phyloP scores from a whole-genome alignment of 768 basidiomycete species.

The Leccinellum rugosiceps region DNA sequence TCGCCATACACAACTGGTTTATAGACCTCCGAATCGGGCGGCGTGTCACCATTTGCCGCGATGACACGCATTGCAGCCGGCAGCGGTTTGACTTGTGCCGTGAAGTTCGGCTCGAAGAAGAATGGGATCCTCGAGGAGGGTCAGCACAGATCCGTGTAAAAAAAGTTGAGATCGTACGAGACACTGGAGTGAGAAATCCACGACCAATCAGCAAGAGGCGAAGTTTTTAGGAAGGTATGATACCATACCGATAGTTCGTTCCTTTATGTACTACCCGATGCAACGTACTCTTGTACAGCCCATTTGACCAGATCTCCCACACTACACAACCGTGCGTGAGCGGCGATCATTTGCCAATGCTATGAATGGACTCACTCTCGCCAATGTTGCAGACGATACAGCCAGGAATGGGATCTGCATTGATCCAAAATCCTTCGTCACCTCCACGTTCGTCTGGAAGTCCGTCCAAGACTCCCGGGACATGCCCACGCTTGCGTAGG shows the following conservation, averaged over 20 bases:
- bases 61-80: constrained; percentile 50
- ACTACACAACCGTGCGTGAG: constrained; percentile 40
- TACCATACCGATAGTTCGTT: constrained; percentile 55
- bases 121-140: constrained; percentile 66
- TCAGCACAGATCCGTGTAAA: constrained; percentile 1
- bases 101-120: constrained; percentile 91
- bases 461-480: constrained; percentile 28
- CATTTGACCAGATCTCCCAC: constrained; percentile 93
- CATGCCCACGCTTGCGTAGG: constrained; percentile 41
- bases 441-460: constrained; percentile 51
- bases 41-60: constrained; percentile 8
- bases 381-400: constrained; percentile 91
- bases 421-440: constrained; percentile 72
- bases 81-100: constrained; percentile 65
- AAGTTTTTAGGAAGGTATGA: background rate
- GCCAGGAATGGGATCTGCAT: constrained; percentile 78
- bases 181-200: constrained; percentile 44
- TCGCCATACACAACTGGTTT: constrained; percentile 70
- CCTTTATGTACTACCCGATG: constrained; percentile 83
- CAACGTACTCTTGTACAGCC: constrained; percentile 84
- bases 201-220: background rate
- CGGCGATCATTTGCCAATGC: background rate
- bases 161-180: constrained; percentile 49
- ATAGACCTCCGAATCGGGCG: constrained; percentile 32
- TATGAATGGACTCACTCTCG: constrained; percentile 57